These are phyloP conservation scores for Streptanthus diversifolius DNA, from an alignment of 345 rosid genomes.

Conservation along the genomic window DNA sequence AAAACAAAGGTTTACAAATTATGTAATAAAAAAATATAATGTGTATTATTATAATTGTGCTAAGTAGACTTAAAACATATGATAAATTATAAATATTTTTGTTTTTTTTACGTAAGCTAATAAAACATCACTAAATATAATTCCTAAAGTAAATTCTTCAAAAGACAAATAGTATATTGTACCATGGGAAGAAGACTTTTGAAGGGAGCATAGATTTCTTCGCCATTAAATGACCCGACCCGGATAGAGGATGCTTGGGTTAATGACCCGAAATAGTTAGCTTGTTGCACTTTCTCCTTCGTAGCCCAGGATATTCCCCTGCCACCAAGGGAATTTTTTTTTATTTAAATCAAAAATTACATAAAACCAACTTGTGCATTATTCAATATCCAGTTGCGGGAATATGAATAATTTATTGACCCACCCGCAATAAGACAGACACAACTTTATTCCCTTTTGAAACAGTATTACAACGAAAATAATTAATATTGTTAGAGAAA, in stretches of 20 bases:
- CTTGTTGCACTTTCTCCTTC: conserved; percentile 94
- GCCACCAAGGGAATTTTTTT: not conserved
- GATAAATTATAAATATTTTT: not conserved
- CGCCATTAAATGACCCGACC: conserved; percentile 95
- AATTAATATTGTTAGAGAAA: not conserved
- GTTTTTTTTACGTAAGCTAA: not conserved
- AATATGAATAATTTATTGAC: conserved; percentile 14
- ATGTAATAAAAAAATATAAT: too few relatives aligned
- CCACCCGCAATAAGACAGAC: not conserved
- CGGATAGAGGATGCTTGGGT: conserved; percentile 91
- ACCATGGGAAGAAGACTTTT: conserved; percentile 98
- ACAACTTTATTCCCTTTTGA: conserved; percentile 20
- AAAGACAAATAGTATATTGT: not conserved
- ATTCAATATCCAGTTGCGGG: conserved; percentile 19
- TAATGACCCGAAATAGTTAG: conserved; percentile 92
- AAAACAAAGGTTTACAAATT: not conserved
- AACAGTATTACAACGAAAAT: not conserved
- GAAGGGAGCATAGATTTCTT: conserved; percentile 96
- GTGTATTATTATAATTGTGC: too few relatives aligned
- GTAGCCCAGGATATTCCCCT: conserved; percentile 99
- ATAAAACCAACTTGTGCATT: conserved; percentile 15
- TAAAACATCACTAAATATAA: not conserved
- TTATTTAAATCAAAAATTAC: not conserved
- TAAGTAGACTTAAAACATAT: not conserved
- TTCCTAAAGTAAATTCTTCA: not conserved